Percentiles rank a stretch among this genome's conserved stretches.
phyloP scores from a whole-genome alignment of 345 rosid species.

The Erodium maritimum region DNA sequence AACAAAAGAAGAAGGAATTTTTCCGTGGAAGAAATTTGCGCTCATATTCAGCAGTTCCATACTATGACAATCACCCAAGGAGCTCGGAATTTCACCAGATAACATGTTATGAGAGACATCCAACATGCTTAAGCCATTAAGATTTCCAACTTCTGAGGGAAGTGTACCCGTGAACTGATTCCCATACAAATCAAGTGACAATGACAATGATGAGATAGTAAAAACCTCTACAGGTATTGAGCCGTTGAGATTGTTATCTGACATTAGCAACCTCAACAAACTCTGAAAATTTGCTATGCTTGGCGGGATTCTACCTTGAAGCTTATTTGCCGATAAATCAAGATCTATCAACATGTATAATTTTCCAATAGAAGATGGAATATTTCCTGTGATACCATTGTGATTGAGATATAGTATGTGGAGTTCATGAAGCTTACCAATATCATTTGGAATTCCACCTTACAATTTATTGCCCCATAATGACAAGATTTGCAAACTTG shows the following conservation, averaged over 20 bases:
- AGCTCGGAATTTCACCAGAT: background rate
- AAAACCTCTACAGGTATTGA: constrained; percentile 9
- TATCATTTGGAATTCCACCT: constrained; percentile 1
- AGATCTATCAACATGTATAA: background rate
- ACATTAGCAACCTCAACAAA: background rate
- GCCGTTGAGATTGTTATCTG: constrained; percentile 4
- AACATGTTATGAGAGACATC: constrained; percentile 6
- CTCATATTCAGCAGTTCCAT: constrained; percentile 3
- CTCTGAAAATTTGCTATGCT: constrained; percentile 5
- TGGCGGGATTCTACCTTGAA: constrained; percentile 10
- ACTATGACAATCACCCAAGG: background rate
- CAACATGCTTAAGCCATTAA: background rate
- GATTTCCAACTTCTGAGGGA: constrained; percentile 6
- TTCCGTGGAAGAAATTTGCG: constrained; percentile 3
- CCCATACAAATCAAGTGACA: constrained; percentile 3
- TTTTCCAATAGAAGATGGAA: constrained; percentile 10
- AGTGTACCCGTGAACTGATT: constrained; percentile 13
- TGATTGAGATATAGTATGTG: background rate
- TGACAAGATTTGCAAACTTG: background rate
- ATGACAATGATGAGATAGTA: constrained; percentile 7
- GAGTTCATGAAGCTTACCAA: constrained; percentile 1
- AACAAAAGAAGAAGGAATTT: constrained; percentile 1
- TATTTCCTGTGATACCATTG: constrained; percentile 1
- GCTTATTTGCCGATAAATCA: constrained; percentile 1
- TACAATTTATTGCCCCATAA: background rate